Evolutionary conservation across 352 stramenopile genomes (phyloP).

Genomic region (Aphanomyces euteiches): DNA sequence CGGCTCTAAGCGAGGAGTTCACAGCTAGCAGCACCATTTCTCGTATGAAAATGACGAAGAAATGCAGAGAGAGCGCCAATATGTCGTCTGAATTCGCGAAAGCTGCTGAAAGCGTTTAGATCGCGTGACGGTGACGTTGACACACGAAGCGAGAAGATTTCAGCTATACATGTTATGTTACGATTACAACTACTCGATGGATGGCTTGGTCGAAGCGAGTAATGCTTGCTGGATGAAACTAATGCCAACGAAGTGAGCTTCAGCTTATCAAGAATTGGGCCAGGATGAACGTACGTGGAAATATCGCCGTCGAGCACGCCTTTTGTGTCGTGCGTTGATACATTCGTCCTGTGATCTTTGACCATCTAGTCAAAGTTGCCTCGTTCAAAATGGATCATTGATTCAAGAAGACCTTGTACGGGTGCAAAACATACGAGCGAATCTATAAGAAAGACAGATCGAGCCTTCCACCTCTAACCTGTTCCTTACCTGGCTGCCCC

Average conservation of each 20-base stretch:
- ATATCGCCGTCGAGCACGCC: conserved; percentile 90
- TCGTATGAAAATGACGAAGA: too few relatives aligned
- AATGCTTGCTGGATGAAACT: conserved; percentile 78
- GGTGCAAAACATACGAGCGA: conserved; percentile 96
- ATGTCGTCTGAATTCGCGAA: too few relatives aligned
- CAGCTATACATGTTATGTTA: not conserved
- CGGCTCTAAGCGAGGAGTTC: too few relatives aligned
- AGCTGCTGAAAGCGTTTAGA: too few relatives aligned
- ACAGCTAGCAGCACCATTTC: too few relatives aligned
- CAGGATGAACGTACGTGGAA: conserved; percentile 37
- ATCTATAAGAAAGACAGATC: conserved; percentile 77
- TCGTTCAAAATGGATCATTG: conserved; percentile 1
- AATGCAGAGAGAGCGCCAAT: too few relatives aligned
- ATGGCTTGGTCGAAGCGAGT: conserved; percentile 36
- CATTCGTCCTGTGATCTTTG: conserved; percentile 93
- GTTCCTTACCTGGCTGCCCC: conserved; percentile 47
- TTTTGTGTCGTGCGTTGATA: conserved; percentile 81
- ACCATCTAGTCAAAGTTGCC: conserved; percentile 64
- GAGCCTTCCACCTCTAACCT: conserved; percentile 37
- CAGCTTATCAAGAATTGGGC: not conserved
- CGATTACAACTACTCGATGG: too few relatives aligned
- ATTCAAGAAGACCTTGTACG: conserved; percentile 83
- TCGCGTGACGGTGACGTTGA: too few relatives aligned
- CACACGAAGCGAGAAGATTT: not conserved
- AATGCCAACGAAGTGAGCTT: not conserved